Evolutionary conservation across 805 yeast species (phyloP), one percentile per base, ranked within the genome.

Genomic region (Nakazawaea peltata): DNA sequence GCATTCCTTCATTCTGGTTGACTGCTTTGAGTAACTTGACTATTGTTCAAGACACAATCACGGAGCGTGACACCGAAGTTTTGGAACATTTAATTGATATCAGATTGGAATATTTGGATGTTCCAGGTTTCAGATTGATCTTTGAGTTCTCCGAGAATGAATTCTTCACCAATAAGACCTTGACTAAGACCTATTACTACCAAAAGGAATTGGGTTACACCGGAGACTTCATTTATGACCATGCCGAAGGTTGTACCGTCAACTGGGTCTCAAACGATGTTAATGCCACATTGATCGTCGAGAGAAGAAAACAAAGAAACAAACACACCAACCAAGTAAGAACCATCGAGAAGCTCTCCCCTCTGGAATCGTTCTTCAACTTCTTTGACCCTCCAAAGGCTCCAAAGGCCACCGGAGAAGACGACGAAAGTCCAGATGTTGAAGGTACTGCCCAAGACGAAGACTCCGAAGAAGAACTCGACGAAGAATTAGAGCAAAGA

Each of bases 141-240:
- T 92, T 92, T 56, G 85, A 78, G 54, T 92, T 92, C 58, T 69
- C 66, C 43, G 65, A 65, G 33, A 88, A 88, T 60, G 80, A 80
- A 23, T 86, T 67, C 57, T 87, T 92, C 65, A 65, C 76, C 43
- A 84, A 90, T 63, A 68, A 63, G 46, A 62, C 65, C 36, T 71
- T 92, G 49, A 69, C 81, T 43, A 92, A 92, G 68, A 79, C 94
- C 6, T 92, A 92, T 61, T 88, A 75, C 63, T 92, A 92, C 64
- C 95, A 86, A 62, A 86, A 84, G 41, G 95, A 90, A 61, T 69
- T 87, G 47, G 96, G 95, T 16, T 85, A 86, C 60, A 79, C 88
- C 21, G 97, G 98, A 22, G 98, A 92, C 58, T 90, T 85, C 57
- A 87, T 92, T 47, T 92, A 90, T 59, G 97, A 90, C 61, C 95